Evolutionary conservation across 768 basidiomycete genomes (phyloP).

Genomic region (Punctularia strigosozonata): DNA sequence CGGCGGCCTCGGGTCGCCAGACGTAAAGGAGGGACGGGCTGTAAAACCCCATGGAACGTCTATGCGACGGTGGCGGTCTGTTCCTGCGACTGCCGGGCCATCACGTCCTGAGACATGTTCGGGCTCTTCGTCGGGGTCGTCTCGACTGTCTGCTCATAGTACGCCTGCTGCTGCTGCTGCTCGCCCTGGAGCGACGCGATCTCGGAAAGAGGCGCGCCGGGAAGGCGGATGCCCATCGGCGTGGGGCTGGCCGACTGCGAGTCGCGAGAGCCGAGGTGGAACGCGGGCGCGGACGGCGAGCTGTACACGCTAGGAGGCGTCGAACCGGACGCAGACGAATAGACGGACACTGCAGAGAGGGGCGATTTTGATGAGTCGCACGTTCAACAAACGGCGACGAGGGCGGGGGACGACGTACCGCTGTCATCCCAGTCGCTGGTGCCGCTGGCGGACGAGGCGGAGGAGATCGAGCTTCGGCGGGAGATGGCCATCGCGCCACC

Average conservation of each 20-base stretch:
- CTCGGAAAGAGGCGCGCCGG: constrained; percentile 61
- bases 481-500: constrained; percentile 17
- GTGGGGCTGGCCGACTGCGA: constrained; percentile 21
- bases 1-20: too few relatives aligned
- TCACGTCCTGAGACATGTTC: not conserved
- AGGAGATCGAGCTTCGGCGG: constrained; percentile 55
- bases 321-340: constrained; percentile 48
- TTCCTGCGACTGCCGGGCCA: not conserved
- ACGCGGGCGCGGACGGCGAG: constrained; percentile 48
- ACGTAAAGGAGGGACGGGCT: too few relatives aligned
- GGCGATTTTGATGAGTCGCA: constrained; percentile 7
- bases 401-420: constrained; percentile 33
- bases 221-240: constrained; percentile 54
- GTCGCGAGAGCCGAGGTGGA: constrained; percentile 39
- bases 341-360: constrained; percentile 23
- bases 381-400: constrained; percentile 14
- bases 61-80: too few relatives aligned
- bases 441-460: constrained; percentile 41
- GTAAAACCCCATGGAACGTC: too few relatives aligned
- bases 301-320: constrained; percentile 53
- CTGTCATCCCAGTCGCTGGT: constrained; percentile 76
- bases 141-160: not conserved
- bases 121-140: not conserved
- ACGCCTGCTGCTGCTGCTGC: not conserved
- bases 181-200: constrained; percentile 34